Evolutionary conservation across 1,284 basidiomycete species (phyloP).

Genomic region (Heliocybe sulcata): DNA sequence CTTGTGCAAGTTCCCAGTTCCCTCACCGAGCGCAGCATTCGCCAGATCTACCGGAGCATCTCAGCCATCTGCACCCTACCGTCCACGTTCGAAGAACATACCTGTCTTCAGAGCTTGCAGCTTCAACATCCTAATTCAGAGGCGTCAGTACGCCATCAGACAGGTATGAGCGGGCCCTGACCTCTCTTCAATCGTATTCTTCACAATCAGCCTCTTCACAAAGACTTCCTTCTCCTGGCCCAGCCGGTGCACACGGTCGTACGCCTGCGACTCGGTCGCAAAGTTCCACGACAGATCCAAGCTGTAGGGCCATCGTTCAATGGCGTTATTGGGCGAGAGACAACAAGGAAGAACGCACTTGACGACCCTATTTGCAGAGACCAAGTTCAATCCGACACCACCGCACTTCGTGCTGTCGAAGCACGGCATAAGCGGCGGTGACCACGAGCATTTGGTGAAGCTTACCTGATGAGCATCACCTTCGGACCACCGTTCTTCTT

Average conservation of each 20-base stretch:
- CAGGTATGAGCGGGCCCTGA: slow-evolving; percentile 19
- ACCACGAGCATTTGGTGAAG: neutral
- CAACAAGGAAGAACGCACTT: slow-evolving; percentile 34
- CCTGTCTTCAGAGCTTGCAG: slow-evolving; percentile 61
- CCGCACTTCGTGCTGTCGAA: slow-evolving; percentile 51
- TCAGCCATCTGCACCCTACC: neutral
- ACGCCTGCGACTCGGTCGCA: slow-evolving; percentile 56
- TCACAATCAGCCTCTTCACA: slow-evolving; percentile 60
- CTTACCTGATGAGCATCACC: slow-evolving; percentile 56
- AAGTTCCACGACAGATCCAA: slow-evolving; percentile 71
- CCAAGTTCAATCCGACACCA: slow-evolving; percentile 61
- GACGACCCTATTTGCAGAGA: slow-evolving; percentile 58
- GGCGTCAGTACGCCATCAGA: slow-evolving; percentile 1
- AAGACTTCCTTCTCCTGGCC: slow-evolving; percentile 64
- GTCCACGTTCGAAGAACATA: slow-evolving; percentile 14
- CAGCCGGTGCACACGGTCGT: slow-evolving; percentile 62
- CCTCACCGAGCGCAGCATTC: slow-evolving; percentile 63
- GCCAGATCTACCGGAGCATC: slow-evolving; percentile 35
- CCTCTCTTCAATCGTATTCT: slow-evolving; percentile 66
- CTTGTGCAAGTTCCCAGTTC: slow-evolving; percentile 50
- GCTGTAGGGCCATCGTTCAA: slow-evolving; percentile 22
- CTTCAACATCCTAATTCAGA: slow-evolving; percentile 41
- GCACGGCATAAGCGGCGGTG: neutral
- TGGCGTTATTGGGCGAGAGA: neutral
- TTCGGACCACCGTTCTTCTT: slow-evolving; percentile 45